Evolutionary conservation across 1,284 basidiomycete species (phyloP), one percentile per base, ranked within the genome.

Genomic region (Rhodotorula mucilaginosa): DNA sequence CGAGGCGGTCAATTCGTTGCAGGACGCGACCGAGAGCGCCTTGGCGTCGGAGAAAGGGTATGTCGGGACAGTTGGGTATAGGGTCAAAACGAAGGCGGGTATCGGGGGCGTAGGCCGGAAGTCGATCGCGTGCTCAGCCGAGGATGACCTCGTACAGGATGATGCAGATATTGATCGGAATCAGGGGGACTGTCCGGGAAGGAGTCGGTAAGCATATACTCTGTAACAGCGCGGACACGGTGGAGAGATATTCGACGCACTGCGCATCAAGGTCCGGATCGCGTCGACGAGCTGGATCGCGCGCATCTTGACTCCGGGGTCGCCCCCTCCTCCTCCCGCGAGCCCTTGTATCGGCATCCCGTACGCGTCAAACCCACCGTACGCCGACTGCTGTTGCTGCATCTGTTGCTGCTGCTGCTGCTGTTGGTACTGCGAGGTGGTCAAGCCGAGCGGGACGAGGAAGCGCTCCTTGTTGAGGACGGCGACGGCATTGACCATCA

Each of bases 91-190:
- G 12, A 13, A 44, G 12, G 39, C 39, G 39, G 39, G 29, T 26
- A 18, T 26, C 19, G 21, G 8, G 51, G 12, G 23, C 18, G 23
- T 2, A 54, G 54, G 2, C 8, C 26, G 5, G 31, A 15, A 48
- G 23, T 12, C 18, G 46, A 2, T 2, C 2, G 58, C 21, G 61
- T n/a, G n/a, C 26, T 64, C 58, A 75, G 19, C 74, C 74, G 47
- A 74, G 61, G 18, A 76, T 56, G 58, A 76, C 23, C 58, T 74
- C 72, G 68, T 76, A 76, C 29, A 74, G 2, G 65, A 74, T 66
- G 58, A 76, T 68, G 63, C 69, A 68, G 46, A 76, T 68, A 63
- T 76, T 76, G 67, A 76, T 76, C 15, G 72, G 74, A 13, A 76
- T 76, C 23, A 76, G 68, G 1, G 74, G 74, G 46, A 76, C 74